Percentiles rank a stretch among this genome's conserved stretches.
phyloP scores from a whole-genome alignment of 164 flowering plant species.

The Chimonanthus salicifolius region DNA sequence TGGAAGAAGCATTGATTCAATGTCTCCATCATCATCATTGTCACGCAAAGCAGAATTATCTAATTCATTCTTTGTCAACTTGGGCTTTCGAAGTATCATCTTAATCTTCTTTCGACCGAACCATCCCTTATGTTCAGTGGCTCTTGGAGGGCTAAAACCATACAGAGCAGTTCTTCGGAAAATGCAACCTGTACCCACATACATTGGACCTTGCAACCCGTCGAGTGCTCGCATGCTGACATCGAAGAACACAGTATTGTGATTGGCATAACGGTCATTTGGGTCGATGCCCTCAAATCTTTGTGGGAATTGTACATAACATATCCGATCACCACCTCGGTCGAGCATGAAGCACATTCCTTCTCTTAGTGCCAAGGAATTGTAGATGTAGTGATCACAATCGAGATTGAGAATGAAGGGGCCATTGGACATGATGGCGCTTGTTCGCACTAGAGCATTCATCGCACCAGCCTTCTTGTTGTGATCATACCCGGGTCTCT shows the following conservation, averaged over 20 bases:
- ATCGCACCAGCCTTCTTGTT: conserved; percentile 98
- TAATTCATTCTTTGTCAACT: conserved; percentile 27
- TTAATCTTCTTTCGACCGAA: conserved; percentile 56
- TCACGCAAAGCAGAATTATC: conserved; percentile 44
- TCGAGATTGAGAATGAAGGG: conserved; percentile 91
- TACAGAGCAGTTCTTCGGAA: conserved; percentile 81
- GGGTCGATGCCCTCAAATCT: conserved; percentile 95
- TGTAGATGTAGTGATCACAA: conserved; percentile 90
- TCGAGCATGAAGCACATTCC: conserved; percentile 99
- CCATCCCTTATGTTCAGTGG: conserved; percentile 82
- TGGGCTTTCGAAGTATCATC: conserved; percentile 36
- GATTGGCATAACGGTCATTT: conserved; percentile 86
- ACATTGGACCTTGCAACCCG: conserved; percentile 95
- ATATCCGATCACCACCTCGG: conserved; percentile 80
- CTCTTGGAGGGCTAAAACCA: conserved; percentile 86
- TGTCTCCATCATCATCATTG: conserved; percentile 36
- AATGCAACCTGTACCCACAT: conserved; percentile 94
- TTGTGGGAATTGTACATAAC: conserved; percentile 94
- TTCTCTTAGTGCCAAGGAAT: conserved; percentile 74
- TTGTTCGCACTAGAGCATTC: conserved; percentile 85
- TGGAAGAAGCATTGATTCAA: conserved; percentile 53
- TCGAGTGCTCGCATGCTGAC: conserved; percentile 86
- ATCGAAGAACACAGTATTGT: conserved; percentile 88
- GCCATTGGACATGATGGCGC: conserved; percentile 91
- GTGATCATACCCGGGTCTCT: conserved; percentile 85